These are phyloP conservation scores for Fusarium denticulatum DNA, from an alignment of 2,329 filamentous ascomycete species.

Conservation along the genomic window DNA sequence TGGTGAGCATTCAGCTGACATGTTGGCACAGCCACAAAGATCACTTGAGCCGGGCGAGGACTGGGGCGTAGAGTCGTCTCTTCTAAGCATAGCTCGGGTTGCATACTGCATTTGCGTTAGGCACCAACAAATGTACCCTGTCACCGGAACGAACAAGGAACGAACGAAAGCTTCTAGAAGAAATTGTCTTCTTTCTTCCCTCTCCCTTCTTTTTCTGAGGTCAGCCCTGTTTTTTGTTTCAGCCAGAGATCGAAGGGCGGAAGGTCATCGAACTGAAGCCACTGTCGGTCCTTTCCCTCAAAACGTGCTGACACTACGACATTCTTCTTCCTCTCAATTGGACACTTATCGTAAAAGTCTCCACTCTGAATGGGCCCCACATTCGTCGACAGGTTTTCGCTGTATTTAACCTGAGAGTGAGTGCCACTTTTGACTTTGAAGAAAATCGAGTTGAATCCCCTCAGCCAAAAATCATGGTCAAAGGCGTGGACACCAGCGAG, in stretches of 20 bases:
- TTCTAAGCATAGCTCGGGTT: neutral
- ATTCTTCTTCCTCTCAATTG: neutral
- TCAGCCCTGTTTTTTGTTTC: neutral
- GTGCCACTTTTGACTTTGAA: neutral
- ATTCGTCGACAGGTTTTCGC: neutral
- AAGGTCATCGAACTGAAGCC: neutral
- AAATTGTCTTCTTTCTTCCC: neutral
- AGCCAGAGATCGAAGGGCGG: neutral
- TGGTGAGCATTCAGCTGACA: constrained; percentile 19
- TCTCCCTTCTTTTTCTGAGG: neutral
- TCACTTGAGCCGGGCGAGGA: constrained; percentile 3
- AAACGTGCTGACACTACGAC: neutral
- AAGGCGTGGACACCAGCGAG: constrained; percentile 33
- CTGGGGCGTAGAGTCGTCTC: neutral
- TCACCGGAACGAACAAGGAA: neutral
- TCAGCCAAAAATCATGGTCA: constrained; percentile 14
- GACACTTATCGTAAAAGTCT: neutral
- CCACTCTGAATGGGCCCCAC: neutral
- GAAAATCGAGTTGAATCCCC: neutral
- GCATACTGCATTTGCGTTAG: constrained; percentile 8
- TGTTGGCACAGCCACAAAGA: constrained; percentile 11
- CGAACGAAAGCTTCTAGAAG: constrained; percentile 16
- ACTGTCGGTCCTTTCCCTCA: neutral
- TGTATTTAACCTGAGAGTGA: neutral
- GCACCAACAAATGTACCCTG: constrained; percentile 17